Conservation (phyloP, 306 rosid species). For the Gleditsia sinensis region DNA sequence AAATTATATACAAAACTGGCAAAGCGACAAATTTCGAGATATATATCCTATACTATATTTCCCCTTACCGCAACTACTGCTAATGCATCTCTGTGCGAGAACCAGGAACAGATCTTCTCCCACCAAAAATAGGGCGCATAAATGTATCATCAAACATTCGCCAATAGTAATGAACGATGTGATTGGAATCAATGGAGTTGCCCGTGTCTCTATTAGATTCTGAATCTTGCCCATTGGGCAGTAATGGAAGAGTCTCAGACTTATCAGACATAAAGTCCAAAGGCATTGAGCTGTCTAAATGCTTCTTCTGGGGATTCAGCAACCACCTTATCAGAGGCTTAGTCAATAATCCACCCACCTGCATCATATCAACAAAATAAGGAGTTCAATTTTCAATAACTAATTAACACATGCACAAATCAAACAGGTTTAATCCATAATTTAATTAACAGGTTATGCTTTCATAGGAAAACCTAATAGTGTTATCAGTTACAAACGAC, state of each 20-base stretch:
- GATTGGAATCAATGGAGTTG: slow-evolving; percentile 29
- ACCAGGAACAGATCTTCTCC: slow-evolving; percentile 52
- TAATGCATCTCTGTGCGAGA: slow-evolving; percentile 17
- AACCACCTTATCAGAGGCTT: slow-evolving; percentile 56
- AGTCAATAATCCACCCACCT: slow-evolving; percentile 72
- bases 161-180: slow-evolving; percentile 49
- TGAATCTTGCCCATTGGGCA: slow-evolving; percentile 15
- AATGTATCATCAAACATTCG: slow-evolving; percentile 45
- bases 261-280: slow-evolving; percentile 17
- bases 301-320: slow-evolving; percentile 38
- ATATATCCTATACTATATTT: not conserved
- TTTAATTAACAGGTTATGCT: too few relatives aligned
- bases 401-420: not conserved
- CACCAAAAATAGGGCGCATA: slow-evolving; percentile 74
- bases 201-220: slow-evolving; percentile 30
- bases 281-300: not conserved
- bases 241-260: slow-evolving; percentile 40
- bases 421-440: not conserved
- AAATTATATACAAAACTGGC: not conserved
- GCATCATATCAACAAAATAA: not conserved
- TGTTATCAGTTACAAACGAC: not conserved
- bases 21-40: not conserved
- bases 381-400: too few relatives aligned
- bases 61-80: not conserved
- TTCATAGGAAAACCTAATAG: not conserved